Evolutionary conservation across 2,329 filamentous ascomycete species (phyloP).

Genomic region (Mollisia scopiformis): DNA sequence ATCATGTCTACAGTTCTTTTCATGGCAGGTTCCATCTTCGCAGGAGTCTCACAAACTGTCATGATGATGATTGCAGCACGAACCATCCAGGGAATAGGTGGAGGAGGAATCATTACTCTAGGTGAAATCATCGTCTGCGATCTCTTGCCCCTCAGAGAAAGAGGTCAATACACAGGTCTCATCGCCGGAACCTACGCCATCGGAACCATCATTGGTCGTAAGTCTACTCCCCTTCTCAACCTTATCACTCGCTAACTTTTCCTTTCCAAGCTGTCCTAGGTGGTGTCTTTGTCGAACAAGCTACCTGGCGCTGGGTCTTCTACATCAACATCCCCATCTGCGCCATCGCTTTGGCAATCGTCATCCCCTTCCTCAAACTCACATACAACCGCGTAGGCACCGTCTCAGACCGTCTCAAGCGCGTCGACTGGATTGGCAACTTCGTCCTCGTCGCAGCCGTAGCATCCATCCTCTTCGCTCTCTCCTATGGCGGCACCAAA

Average conservation of each 20-base stretch:
- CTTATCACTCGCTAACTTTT: neutral
- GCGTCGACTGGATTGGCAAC: conserved; percentile 61
- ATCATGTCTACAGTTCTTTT: conserved; percentile 11
- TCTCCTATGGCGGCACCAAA: conserved; percentile 78
- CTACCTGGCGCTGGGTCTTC: conserved; percentile 15
- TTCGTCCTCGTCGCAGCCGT: conserved; percentile 68
- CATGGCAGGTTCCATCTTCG: conserved; percentile 10
- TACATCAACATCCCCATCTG: conserved; percentile 23
- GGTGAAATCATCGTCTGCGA: conserved; percentile 18
- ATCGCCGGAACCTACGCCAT: conserved; percentile 16
- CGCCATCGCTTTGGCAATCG: conserved; percentile 42
- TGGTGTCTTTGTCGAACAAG: conserved; percentile 13
- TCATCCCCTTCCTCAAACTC: conserved; percentile 64
- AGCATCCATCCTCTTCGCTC: conserved; percentile 80
- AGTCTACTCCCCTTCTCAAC: neutral
- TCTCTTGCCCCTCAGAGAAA: conserved; percentile 9
- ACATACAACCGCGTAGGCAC: conserved; percentile 49
- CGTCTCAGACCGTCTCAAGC: conserved; percentile 59
- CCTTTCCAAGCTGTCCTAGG: conserved; percentile 8
- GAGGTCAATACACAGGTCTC: conserved; percentile 14
- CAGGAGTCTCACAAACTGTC: conserved; percentile 4
- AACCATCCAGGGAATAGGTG: conserved; percentile 13
- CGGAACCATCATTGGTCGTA: conserved; percentile 15
- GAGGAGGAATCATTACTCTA: conserved; percentile 15
- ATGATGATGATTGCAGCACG: conserved; percentile 13